Conservation (phyloP, 768 basidiomycete species). For the Phanerodontia chrysosporium region DNA sequence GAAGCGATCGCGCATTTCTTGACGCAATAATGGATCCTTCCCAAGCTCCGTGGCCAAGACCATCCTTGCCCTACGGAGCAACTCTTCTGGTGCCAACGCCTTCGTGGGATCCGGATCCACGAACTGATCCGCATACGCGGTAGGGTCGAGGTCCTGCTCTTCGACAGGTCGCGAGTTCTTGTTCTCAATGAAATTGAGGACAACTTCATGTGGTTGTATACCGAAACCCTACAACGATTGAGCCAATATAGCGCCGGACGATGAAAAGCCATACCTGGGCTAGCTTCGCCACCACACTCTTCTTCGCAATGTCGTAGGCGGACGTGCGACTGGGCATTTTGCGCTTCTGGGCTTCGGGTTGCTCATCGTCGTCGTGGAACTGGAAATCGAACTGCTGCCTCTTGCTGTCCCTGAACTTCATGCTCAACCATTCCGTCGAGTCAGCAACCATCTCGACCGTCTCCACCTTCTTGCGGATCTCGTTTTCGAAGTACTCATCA, state of each 20-base stretch:
- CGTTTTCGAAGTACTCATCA: slow-evolving; percentile 74
- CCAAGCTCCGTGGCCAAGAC: slow-evolving; percentile 88
- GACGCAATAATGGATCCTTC: slow-evolving; percentile 85
- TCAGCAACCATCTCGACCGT: slow-evolving; percentile 89
- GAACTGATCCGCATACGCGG: slow-evolving; percentile 83
- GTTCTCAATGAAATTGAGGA: slow-evolving; percentile 71
- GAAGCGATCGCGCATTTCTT: slow-evolving; percentile 72
- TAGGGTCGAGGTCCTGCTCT: slow-evolving; percentile 78
- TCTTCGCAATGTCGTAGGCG: slow-evolving; percentile 80
- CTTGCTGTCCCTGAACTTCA: slow-evolving; percentile 79
- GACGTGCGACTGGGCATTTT: slow-evolving; percentile 84
- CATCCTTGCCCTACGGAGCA: slow-evolving; percentile 71
- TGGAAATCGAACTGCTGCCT: slow-evolving; percentile 47
- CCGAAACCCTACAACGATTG: slow-evolving; percentile 65
- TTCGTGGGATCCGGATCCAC: slow-evolving; percentile 62
- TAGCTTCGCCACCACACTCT: slow-evolving; percentile 68
- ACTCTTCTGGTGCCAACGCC: slow-evolving; percentile 57
- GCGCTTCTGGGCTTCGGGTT: slow-evolving; percentile 49
- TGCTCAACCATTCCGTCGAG: slow-evolving; percentile 82
- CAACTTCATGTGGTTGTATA: slow-evolving; percentile 74
- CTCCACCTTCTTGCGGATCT: slow-evolving; percentile 63
- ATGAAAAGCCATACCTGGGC: slow-evolving; percentile 57
- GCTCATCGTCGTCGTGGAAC: slow-evolving; percentile 66
- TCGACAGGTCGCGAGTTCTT: slow-evolving; percentile 66
- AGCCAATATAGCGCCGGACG: background rate